Evolutionary conservation across 306 rosid genomes (phyloP), one percentile per base, ranked within the genome.

Genomic region (Pyrus bretschneideri): DNA sequence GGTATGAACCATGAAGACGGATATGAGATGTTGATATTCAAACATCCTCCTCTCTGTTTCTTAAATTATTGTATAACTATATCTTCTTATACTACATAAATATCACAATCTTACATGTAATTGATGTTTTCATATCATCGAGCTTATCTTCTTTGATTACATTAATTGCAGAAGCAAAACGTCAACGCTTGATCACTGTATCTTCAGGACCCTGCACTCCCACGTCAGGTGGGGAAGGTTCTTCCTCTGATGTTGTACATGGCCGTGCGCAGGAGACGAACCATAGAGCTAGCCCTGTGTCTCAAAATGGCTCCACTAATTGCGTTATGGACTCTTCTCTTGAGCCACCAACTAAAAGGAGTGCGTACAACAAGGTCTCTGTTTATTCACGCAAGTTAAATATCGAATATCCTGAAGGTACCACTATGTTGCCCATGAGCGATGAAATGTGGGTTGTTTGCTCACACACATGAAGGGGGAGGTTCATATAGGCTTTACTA

Each of bases 381-480:
- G 81, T 91, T 64, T 81, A 76, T 78, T 81, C 93, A 1, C 87
- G 80, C 31, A 40, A 31, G 22, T 72, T 80, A 23, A 76, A 85
- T 61, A 78, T 81, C 74, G 9, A 15, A 67, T 33, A 71, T 67
- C 86, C 81, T 1, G 61, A 31, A 52, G 91, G 83, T 3, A 80
- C 79, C 46, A 62, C 81, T 29, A 1, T 69, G 29, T 19, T 89
- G 72, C 85, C 90, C 1, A 21, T 78, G 67, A 87, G 88, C 14
- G 87, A 91, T 78, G 90, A 84, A 33, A 80, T 73, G 3, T 91
- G 90, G 90, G 83, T 73, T 86, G 91, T 85, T 72, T 86, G 78
- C 83, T 65, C 81, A 0, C 68, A 71, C 68, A 65, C 8, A 17
- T 40, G 15, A 51, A 64, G 5, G 14, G 8, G 42, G 22, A 68